Evolutionary conservation across 2,329 filamentous ascomycete genomes (phyloP), one percentile per base, ranked within the genome.

Genomic region (Clarireedia hainanense): DNA sequence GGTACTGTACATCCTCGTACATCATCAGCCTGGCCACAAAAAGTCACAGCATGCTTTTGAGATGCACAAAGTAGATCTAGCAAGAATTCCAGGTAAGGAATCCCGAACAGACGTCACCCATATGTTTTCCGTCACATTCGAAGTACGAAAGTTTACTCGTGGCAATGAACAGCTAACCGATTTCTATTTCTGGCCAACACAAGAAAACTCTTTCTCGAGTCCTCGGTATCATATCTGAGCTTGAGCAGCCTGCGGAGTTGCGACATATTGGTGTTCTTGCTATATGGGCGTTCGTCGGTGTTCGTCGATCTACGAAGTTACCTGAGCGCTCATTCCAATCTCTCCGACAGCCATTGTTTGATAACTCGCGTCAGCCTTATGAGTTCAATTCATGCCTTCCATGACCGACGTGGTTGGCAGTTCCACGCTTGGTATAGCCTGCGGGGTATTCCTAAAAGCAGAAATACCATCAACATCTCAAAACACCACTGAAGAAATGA

Each of bases 301-400:
- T 23, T 23, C 36, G 17, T 26, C 51, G 10, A 40, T 24, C n/a
- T 54, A 20, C 20, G 20, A 20, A 20, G 20, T 20, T 20, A 20
- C 7, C n/a, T 34, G 12, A 43, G 23, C 12, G 23, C 48, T 17
- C 36, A 40, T 20, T n/a, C 10, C 24, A 30, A 27, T 12, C 43
- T 56, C 30, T 56, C 42, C 40, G 40, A 52, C 53, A 52, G 7
- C 53, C 40, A 40, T 47, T 47, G 53, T 56, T 56, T 56, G 27
- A 34, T 14, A 47, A n/a, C 23, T 47, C 24, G 53, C 42, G 40
- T 56, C 53, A 56, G 40, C 48, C 53, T 56, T 47, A 52, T 42
- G 34, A 23, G 30, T 10, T 17, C 10, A 26, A 50, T 55, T 55
- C 37, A 55, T 55, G 52, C 52, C 39, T 55, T 55, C 27, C 17